A percentile compares a stretch with the other conserved stretches of the same genome.
phyloP scores from a whole-genome alignment of 768 basidiomycete genomes.

The Boletales sp. region DNA sequence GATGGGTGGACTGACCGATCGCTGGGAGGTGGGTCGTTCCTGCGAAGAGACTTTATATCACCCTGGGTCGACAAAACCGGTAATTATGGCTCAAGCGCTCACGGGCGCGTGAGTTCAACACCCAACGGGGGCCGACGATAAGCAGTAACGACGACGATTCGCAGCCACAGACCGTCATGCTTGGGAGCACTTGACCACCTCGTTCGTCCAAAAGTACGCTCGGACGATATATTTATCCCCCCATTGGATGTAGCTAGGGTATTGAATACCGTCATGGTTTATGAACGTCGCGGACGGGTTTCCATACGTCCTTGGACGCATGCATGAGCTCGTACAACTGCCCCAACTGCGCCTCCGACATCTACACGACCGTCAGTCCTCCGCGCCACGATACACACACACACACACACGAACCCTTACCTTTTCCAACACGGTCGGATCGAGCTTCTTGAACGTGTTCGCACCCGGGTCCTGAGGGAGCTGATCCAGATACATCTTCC shows the following conservation, averaged over 20 bases:
- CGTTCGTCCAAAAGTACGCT: not conserved
- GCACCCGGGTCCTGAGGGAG: conserved; percentile 44
- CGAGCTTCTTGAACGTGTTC: conserved; percentile 59
- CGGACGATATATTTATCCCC: conserved; percentile 6
- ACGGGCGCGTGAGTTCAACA: conserved; percentile 3
- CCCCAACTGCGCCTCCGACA: conserved; percentile 87
- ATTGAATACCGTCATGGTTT: conserved; percentile 10
- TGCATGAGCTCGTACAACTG: conserved; percentile 96
- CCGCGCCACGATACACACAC: not conserved
- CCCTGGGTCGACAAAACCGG: not conserved
- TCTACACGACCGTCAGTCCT: conserved; percentile 38
- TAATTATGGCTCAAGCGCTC: conserved; percentile 5
- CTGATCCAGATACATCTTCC: conserved; percentile 88
- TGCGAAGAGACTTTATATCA: conserved; percentile 12
- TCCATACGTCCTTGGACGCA: conserved; percentile 86
- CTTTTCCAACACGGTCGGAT: conserved; percentile 73
- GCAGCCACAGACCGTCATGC: not conserved
- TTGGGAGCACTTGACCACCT: not conserved
- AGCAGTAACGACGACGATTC: not conserved
- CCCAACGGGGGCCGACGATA: not conserved
- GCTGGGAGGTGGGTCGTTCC: too few species aligned
- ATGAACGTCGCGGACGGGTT: conserved; percentile 35
- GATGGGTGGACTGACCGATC: not conserved
- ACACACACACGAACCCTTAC: conserved; percentile 33
- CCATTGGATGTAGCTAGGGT: not conserved